Evolutionary conservation across 2,329 filamentous ascomycete genomes (phyloP).

Genomic region (Pezicula neosporulosa): DNA sequence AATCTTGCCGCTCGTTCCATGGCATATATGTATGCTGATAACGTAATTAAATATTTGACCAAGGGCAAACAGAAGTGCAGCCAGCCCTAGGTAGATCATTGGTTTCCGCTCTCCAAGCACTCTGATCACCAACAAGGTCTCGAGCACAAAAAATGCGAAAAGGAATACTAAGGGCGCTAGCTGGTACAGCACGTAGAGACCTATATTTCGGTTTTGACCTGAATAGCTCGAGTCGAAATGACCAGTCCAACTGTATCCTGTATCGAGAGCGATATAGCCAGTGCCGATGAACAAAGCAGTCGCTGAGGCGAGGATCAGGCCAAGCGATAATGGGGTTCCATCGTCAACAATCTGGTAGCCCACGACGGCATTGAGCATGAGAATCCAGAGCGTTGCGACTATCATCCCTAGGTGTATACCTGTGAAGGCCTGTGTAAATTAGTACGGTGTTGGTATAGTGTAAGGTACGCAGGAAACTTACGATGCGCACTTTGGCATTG

Average conservation of each 20-base stretch:
- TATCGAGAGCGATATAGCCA: constrained; percentile 94
- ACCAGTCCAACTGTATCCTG: constrained; percentile 79
- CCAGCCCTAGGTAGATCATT: constrained; percentile 81
- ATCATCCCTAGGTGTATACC: constrained; percentile 90
- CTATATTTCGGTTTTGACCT: constrained; percentile 70
- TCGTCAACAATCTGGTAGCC: constrained; percentile 94
- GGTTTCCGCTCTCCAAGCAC: constrained; percentile 85
- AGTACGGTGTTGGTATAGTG: constrained; percentile 6
- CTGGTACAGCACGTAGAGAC: constrained; percentile 92
- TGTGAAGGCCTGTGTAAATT: constrained; percentile 67
- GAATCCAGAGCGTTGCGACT: constrained; percentile 81
- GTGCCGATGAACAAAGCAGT: constrained; percentile 78
- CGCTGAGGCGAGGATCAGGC: constrained; percentile 69
- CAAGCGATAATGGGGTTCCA: constrained; percentile 80
- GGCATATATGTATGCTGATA: constrained; percentile 86
- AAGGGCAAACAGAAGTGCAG: constrained; percentile 79
- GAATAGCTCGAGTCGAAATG: constrained; percentile 63
- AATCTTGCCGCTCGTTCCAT: constrained; percentile 78
- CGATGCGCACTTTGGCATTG: constrained; percentile 64
- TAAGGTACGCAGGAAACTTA: constrained; percentile 37
- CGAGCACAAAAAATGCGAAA: constrained; percentile 81
- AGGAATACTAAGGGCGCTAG: constrained; percentile 85
- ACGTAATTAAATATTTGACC: constrained; percentile 97
- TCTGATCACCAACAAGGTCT: constrained; percentile 77
- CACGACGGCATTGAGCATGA: constrained; percentile 87